These are phyloP conservation scores for Boletus vinaceobasis DNA, from an alignment of 768 basidiomycete species.

Conservation along the genomic window DNA sequence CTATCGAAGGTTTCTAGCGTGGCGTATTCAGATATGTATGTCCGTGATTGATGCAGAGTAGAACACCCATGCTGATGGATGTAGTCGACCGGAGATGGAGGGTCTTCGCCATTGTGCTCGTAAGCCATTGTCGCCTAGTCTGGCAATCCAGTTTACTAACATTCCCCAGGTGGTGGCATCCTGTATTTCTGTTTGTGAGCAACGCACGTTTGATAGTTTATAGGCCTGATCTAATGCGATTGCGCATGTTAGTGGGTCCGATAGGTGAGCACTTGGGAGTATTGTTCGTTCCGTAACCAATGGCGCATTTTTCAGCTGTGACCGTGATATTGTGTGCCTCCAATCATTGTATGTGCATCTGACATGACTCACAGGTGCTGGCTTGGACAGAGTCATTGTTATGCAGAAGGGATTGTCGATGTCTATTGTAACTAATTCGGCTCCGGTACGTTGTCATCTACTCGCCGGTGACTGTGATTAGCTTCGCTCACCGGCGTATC, in stretches of 20 bases:
- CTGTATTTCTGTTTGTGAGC: neutral
- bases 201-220: neutral
- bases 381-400: neutral
- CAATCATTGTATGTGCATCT: neutral
- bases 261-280: neutral
- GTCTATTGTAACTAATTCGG: neutral
- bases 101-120: neutral
- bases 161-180: neutral
- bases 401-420: neutral
- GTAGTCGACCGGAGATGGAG: slow-evolving; percentile 1
- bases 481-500: neutral
- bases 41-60: neutral
- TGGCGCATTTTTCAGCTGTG: neutral
- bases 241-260: neutral
- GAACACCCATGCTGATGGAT: neutral
- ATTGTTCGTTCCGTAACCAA: neutral
- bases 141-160: neutral
- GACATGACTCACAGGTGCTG: neutral
- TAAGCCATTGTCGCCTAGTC: neutral
- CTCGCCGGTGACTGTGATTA: neutral
- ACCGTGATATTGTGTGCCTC: neutral
- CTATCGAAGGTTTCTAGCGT: neutral
- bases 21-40: slow-evolving; percentile 3
- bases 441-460: neutral
- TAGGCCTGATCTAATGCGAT: neutral